Percentiles rank a stretch among this genome's conserved stretches.
Conservation (phyloP, 805 yeast species). For the Sugiyamaella valdiviana region DNA sequence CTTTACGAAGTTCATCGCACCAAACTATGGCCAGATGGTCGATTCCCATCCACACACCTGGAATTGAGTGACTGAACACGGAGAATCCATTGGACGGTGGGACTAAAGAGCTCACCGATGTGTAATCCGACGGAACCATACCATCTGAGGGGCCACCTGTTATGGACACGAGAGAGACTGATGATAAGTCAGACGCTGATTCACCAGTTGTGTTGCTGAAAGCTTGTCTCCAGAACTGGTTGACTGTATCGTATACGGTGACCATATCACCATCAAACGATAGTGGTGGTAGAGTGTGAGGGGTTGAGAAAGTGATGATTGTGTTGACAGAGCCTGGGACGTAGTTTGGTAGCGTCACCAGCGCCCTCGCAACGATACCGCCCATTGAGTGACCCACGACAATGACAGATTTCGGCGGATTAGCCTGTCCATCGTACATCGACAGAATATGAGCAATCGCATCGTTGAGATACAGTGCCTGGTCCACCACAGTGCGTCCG, state of each 20-base stretch:
- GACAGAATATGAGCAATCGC: constrained; percentile 70
- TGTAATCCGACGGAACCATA: constrained; percentile 82
- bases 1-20: constrained; percentile 77
- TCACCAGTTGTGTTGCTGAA: no score
- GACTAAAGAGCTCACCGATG: constrained; percentile 59
- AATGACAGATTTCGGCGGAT: constrained; percentile 59
- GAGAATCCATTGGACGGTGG: constrained; percentile 75
- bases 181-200: constrained; percentile 38
- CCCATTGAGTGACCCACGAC: constrained; percentile 94
- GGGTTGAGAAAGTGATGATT: constrained; percentile 76
- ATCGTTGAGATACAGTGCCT: constrained; percentile 84
- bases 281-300: constrained; percentile 84
- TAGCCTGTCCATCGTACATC: constrained; percentile 41
- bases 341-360: constrained; percentile 73
- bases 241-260: constrained; percentile 61
- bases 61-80: constrained; percentile 75
- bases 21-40: constrained; percentile 92
- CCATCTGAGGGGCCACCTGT: constrained; percentile 79
- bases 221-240: constrained; percentile 70
- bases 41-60: constrained; percentile 84
- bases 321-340: constrained; percentile 65
- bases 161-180: constrained; percentile 68
- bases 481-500: constrained; percentile 86
- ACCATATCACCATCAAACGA: constrained; percentile 85
- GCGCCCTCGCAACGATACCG: constrained; percentile 80